Base-by-base conservation (phyloP, 495 filamentous ascomycete species). In the Tuber borchii region DNA sequence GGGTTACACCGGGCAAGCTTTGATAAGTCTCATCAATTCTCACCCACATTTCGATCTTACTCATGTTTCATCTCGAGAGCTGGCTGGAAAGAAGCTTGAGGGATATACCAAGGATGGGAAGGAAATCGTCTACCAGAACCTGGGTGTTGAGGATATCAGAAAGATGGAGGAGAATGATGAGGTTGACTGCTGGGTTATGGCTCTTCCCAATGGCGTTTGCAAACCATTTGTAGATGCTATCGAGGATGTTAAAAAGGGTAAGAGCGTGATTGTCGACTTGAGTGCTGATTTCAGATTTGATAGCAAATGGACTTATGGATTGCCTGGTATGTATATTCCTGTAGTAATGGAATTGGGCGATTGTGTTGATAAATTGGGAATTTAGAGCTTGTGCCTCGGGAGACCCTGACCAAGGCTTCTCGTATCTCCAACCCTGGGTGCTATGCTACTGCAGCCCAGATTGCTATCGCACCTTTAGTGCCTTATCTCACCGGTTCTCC, bases 141-240 rank as follows among this genome's bases (percentile, higher is more conserved):
- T 98, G 46, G 90, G 89, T 78, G 88, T 93, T 61, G 95, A 99
- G 73, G 95, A 97, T 82, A 92, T 97, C 37, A 90, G 92, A 72
- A 89, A 90, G 73, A 96, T 97, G 93, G 93, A 94, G 78, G 90
- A 92, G 82, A 91, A 91, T 68, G 92, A 92, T n/a, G 91, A 95
- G 73, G 93, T 99, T 73, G 95, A 99, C 86, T 96, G 93, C 86
- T 98, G 94, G 93, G 93, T 99, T 46, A 97, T 98, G 93, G 95
- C 95, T 51, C 88, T 99, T 42, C 95, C 95, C 19, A 99, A 99
- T 81, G 95, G 95, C 71, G 93, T 99, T 74, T 97, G 94, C 88
- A 93, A 95, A 86, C 95, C 95, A 2, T 99, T 92, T 81, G 93
- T 98, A 20, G 94, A 98, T 77, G 95, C 95, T 42, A 89, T 99